Evolutionary conservation across 306 rosid genomes (phyloP).

Genomic region (Quercus mongolica): DNA sequence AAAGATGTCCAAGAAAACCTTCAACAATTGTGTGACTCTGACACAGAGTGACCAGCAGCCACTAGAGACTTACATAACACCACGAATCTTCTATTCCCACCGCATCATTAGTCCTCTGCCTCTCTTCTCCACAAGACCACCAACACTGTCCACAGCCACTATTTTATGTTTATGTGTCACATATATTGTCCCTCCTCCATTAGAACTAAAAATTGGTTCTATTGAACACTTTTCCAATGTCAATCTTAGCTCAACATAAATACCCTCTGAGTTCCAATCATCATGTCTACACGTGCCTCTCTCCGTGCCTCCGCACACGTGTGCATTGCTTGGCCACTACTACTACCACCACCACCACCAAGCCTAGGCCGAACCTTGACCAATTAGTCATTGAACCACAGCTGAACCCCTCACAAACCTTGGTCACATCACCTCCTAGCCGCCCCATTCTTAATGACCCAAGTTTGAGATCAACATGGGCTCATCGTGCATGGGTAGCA

Average conservation of each 20-base stretch:
- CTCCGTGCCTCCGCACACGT: background rate
- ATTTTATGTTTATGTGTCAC: background rate
- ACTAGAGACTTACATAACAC: slow-evolving; percentile 28
- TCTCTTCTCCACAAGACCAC: slow-evolving; percentile 19
- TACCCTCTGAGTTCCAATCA: slow-evolving; percentile 25
- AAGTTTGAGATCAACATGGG: slow-evolving; percentile 66
- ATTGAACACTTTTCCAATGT: slow-evolving; percentile 35
- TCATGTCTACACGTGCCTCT: slow-evolving; percentile 10
- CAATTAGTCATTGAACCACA: slow-evolving; percentile 27
- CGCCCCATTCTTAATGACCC: slow-evolving; percentile 43
- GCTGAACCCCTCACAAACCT: background rate
- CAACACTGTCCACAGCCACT: slow-evolving; percentile 28
- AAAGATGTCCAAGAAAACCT: background rate
- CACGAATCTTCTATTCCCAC: slow-evolving; percentile 46
- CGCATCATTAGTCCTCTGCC: slow-evolving; percentile 17
- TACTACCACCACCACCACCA: background rate
- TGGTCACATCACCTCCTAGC: background rate
- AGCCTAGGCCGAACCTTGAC: slow-evolving; percentile 12
- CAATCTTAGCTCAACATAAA: slow-evolving; percentile 60
- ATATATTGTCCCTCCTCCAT: background rate
- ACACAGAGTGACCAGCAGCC: background rate
- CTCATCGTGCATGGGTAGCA: slow-evolving; percentile 82
- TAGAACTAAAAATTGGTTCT: slow-evolving; percentile 13
- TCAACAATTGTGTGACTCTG: background rate
- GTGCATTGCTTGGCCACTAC: slow-evolving; percentile 26